A percentile compares a stretch with the other conserved stretches of the same genome.
These are phyloP conservation scores for Zymoseptoria ardabiliae DNA, from an alignment of 2,329 filamentous ascomycete species.

Conservation along the genomic window DNA sequence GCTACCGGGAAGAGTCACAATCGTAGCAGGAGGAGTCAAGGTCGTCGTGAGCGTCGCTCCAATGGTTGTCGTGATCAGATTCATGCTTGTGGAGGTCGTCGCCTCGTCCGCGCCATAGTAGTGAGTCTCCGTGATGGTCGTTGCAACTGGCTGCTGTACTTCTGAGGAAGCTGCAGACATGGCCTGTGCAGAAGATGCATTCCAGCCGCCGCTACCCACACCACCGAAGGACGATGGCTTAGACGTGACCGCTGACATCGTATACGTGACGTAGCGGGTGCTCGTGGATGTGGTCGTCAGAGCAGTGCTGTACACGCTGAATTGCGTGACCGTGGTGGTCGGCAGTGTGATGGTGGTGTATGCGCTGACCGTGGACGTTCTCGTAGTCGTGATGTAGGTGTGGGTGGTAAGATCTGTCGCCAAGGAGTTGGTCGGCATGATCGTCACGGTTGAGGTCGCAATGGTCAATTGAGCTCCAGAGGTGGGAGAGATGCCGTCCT, in stretches of 20 bases:
- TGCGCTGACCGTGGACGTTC: constrained; percentile 8
- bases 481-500: constrained; percentile 20
- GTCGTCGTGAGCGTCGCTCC: constrained; percentile 14
- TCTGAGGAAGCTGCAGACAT: background rate
- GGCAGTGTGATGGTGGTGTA: constrained; percentile 17
- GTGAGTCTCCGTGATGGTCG: constrained; percentile 19
- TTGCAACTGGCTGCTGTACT: background rate
- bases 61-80: constrained; percentile 21
- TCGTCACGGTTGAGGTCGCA: constrained; percentile 17
- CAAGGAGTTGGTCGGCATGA: constrained; percentile 9
- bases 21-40: constrained; percentile 1
- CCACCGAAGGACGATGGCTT: constrained; percentile 17
- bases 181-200: constrained; percentile 12
- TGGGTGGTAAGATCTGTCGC: constrained; percentile 5
- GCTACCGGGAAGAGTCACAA: constrained; percentile 1
- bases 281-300: constrained; percentile 23
- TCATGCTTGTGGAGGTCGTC: constrained; percentile 23
- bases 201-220: constrained; percentile 24
- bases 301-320: constrained; percentile 17
- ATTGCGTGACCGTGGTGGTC: constrained; percentile 22
- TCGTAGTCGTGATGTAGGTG: constrained; percentile 7
- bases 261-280: constrained; percentile 21
- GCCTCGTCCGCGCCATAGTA: constrained; percentile 20
- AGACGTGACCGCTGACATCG: constrained; percentile 14
- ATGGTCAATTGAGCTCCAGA: constrained; percentile 18